Evolutionary conservation across 2,329 filamentous ascomycete species (phyloP).

Genomic region (Penicillium sp.): DNA sequence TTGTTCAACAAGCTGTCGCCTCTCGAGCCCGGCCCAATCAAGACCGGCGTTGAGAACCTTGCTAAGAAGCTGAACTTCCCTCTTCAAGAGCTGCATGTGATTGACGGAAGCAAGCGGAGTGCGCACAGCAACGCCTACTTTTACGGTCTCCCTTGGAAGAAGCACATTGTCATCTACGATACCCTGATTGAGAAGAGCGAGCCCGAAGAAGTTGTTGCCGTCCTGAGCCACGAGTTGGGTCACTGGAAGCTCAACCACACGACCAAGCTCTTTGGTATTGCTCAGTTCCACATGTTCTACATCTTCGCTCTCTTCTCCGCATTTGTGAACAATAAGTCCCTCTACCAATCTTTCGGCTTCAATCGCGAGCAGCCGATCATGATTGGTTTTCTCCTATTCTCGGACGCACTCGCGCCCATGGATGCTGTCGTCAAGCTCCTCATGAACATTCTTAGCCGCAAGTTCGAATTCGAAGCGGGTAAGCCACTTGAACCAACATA

Average conservation of each 20-base stretch:
- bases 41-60: constrained; percentile 83
- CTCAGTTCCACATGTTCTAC: constrained; percentile 92
- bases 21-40: constrained; percentile 83
- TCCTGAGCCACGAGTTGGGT: constrained; percentile 92
- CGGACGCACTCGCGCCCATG: constrained; percentile 91
- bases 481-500: constrained; percentile 30
- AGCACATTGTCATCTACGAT: constrained; percentile 99
- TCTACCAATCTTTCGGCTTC: constrained; percentile 94
- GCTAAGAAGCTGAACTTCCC: constrained; percentile 87
- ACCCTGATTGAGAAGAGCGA: constrained; percentile 96
- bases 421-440: constrained; percentile 92
- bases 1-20: constrained; percentile 98
- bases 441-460: constrained; percentile 94
- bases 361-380: constrained; percentile 82
- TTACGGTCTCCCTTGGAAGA: constrained; percentile 98
- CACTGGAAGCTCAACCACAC: constrained; percentile 98
- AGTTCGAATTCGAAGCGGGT: constrained; percentile 94
- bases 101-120: constrained; percentile 87
- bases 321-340: constrained; percentile 92
- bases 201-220: constrained; percentile 89
- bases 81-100: constrained; percentile 89
- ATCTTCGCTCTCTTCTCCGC: constrained; percentile 96
- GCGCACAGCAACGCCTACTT: constrained; percentile 94
- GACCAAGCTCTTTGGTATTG: constrained; percentile 85
- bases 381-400: constrained; percentile 97